Evolutionary conservation across 176 grass and related monocot genomes (phyloP), one percentile per base, ranked within the genome.

Genomic region (Aegilops bicornis): DNA sequence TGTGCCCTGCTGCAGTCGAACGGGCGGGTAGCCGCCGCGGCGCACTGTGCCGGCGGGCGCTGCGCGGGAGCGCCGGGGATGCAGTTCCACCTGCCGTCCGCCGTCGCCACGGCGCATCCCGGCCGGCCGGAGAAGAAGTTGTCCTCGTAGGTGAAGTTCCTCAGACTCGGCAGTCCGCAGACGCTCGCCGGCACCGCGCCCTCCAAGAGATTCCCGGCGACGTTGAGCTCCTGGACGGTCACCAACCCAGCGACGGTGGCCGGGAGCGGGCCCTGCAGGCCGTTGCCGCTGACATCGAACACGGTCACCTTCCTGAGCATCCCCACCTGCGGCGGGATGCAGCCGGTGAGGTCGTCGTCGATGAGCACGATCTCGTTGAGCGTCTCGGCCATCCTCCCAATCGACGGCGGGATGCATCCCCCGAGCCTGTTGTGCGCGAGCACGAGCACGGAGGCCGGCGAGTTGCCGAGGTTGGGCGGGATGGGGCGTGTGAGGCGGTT

Each of bases 341-440:
- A 92, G 0, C 91, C 91, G 14, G 30, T 81, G 84, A 92, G 87
- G 8, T 69, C 47, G 76, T 92, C 87, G 69, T 89, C 81, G 62
- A 86, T 79, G 60, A 92, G 84, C 10, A 92, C 39, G 50, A 92
- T 84, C 80, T 92, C 91, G 30, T 92, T 87, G 32, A 92, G 84
- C 47, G 87, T 89, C 2, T 17, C 19, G 3, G 79, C 73, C 91
- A 89, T 89, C 79, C 40, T 24, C 2, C 91, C 87, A 1, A 89
- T 81, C 1, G 23, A 27, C 3, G 84, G 56, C 61, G 91, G 91
- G 63, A 92, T 87, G 69, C 84, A 87, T 0, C 91, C 87, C 0
- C 76, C 87, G 10, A 92, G 84, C 2, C 48, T 2, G 87, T 89
- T 92, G 48, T 92, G 81, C n/a, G 91, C 87, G 79, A 92, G 87